Evolutionary conservation across 352 stramenopile genomes (phyloP).

Genomic region (Globisporangium middletonii): DNA sequence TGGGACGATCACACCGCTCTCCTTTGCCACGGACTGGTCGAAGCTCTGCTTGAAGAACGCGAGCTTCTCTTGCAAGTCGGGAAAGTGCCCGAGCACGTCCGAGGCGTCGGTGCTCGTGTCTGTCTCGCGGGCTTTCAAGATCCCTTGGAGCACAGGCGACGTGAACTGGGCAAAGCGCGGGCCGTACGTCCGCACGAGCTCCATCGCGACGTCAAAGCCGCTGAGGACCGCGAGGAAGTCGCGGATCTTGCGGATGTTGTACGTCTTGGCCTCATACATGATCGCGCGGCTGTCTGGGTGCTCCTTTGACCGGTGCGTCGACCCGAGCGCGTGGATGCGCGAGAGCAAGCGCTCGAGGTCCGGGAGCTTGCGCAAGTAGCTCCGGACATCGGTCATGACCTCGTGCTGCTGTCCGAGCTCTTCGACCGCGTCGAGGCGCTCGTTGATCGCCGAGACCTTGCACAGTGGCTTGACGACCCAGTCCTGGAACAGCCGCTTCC

Average conservation of each 20-base stretch:
- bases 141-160: conserved; percentile 45
- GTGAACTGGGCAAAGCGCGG: conserved; percentile 52
- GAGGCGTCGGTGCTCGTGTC: background rate
- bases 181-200: conserved; percentile 81
- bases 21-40: conserved; percentile 90
- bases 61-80: conserved; percentile 89
- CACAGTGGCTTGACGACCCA: conserved; percentile 98
- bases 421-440: conserved; percentile 94
- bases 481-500: conserved; percentile 92
- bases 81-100: conserved; percentile 58
- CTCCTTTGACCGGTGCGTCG: conserved; percentile 62
- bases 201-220: conserved; percentile 80
- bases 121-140: conserved; percentile 32
- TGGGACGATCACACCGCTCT: conserved; percentile 91
- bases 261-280: conserved; percentile 96
- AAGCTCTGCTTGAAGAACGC: conserved; percentile 97
- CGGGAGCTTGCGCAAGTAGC: conserved; percentile 86
- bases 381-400: conserved; percentile 74
- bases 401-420: conserved; percentile 84
- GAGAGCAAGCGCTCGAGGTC: conserved; percentile 96
- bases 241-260: conserved; percentile 97
- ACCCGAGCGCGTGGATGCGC: conserved; percentile 95
- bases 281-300: conserved; percentile 96
- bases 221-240: conserved; percentile 89
- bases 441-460: conserved; percentile 91